Evolutionary conservation across 2,329 filamentous ascomycete genomes (phyloP), one percentile per base, ranked within the genome.

Genomic region (Xylaria sp.): DNA sequence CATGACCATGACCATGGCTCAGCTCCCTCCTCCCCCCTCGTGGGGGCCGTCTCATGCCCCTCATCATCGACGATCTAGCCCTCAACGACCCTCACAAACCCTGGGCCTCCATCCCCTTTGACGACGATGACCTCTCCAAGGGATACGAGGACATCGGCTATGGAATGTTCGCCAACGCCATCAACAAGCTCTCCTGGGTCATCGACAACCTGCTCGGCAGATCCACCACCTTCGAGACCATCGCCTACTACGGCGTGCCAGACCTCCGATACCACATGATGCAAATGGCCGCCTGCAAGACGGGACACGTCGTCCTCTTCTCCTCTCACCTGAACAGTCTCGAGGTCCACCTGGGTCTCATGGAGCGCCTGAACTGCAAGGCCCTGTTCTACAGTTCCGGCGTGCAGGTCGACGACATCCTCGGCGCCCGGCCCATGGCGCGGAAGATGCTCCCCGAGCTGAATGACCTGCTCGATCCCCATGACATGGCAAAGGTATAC

Each of bases 211-310:
- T 59, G 4, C 44, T 68, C 11, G 64, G 65, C 3, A 56, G 50
- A 34, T 65, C 66, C 3, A 63, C 56, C 13, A 59, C 61, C 1
- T 65, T 65, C 30, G 65, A 66, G 35, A 63, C 61, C 2, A 55
- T 68, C 4, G 61, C 65, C 0, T 68, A 68, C 44, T 60, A 66
- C 8, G 66, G 66, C 4, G 46, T 54, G 4, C 50, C 60, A 2
- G 66, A 68, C 58, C 30, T 66, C 5, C 59, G 66, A 34, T 68
- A 67, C 16, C 65, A 68, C 30, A 66, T 68, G 55, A 59, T 68
- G 4, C 57, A 66, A 54, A 65, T 68, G 63, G 65, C 66, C 4
- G 63, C 61, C n/a, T 64, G 60, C 39, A 68, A 68, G 46, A 67
- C 66, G 11, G 66, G 66, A 10, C 65, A 66, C 44, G 63, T 64